These are phyloP conservation scores for Astrocystis sublimbata DNA, from an alignment of 495 filamentous ascomycete species.

Conservation along the genomic window DNA sequence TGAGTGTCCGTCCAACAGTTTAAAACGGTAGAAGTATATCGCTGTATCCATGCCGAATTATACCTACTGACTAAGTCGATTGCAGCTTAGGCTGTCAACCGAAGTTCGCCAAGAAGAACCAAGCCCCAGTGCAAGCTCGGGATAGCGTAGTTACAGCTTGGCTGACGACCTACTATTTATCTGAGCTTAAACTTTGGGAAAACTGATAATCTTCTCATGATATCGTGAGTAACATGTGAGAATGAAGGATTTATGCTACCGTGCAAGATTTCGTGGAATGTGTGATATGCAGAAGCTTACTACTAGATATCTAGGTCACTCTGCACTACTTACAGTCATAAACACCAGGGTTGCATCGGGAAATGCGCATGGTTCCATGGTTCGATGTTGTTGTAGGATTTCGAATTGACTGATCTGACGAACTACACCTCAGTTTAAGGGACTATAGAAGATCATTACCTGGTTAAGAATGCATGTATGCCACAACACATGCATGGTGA, in stretches of 20 bases:
- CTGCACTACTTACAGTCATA: neutral
- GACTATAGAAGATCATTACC: neutral
- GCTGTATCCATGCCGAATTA: too few species aligned
- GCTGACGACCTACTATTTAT: neutral
- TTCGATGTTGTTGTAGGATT: neutral
- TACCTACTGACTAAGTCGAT: too few species aligned
- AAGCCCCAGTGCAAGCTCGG: neutral
- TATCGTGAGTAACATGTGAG: neutral
- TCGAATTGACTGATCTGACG: neutral
- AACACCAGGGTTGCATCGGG: neutral
- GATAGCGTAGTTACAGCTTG: neutral
- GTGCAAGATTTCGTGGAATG: too few species aligned
- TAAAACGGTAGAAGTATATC: neutral
- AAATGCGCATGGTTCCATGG: neutral
- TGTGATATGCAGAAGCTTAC: neutral
- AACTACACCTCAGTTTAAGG: slow-evolving; percentile 1
- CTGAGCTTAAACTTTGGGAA: neutral
- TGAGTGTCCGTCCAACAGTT: neutral
- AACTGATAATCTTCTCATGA: neutral
- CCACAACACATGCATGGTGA: neutral
- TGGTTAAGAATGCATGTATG: neutral
- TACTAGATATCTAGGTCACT: neutral
- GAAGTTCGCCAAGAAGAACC: neutral
- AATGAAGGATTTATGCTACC: too few species aligned
- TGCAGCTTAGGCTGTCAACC: too few species aligned